Percentiles rank a stretch among this genome's conserved stretches.
These are phyloP conservation scores for Geotrichum europaeum DNA, from an alignment of 1,139 yeast genomes.

Conservation along the genomic window DNA sequence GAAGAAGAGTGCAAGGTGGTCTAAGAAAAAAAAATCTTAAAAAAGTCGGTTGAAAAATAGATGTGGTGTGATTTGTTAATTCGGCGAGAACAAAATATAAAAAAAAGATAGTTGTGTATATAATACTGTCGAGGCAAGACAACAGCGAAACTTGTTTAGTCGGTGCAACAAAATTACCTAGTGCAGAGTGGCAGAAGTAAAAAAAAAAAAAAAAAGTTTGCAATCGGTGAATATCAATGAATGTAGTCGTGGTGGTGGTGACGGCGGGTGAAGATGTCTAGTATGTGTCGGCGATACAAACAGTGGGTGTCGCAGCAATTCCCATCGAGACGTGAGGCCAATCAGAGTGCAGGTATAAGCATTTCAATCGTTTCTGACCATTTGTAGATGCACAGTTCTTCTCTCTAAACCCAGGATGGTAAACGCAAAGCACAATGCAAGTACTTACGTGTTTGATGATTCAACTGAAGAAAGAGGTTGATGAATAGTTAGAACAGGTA, in stretches of 20 bases:
- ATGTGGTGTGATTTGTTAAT: slow-evolving; percentile 6
- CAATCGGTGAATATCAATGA: background rate
- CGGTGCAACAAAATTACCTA: background rate
- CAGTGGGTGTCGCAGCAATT: background rate
- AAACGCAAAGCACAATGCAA: background rate
- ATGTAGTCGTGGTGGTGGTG: background rate
- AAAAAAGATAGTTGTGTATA: background rate
- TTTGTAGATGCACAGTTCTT: background rate
- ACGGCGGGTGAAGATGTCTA: no score
- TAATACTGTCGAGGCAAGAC: background rate
- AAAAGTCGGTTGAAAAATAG: background rate
- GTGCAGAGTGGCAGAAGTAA: background rate
- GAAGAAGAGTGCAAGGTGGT: background rate
- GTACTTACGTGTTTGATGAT: background rate
- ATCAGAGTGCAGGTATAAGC: background rate
- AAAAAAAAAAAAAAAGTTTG: background rate
- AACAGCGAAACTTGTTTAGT: background rate
- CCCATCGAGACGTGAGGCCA: background rate
- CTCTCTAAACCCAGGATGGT: background rate
- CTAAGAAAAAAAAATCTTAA: background rate
- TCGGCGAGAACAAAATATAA: background rate
- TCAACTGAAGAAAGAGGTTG: background rate
- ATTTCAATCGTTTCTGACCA: background rate
- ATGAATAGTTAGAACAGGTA: background rate
- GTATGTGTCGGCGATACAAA: background rate